Conservation (phyloP, 345 rosid species). For the Laguncularia racemosa region DNA sequence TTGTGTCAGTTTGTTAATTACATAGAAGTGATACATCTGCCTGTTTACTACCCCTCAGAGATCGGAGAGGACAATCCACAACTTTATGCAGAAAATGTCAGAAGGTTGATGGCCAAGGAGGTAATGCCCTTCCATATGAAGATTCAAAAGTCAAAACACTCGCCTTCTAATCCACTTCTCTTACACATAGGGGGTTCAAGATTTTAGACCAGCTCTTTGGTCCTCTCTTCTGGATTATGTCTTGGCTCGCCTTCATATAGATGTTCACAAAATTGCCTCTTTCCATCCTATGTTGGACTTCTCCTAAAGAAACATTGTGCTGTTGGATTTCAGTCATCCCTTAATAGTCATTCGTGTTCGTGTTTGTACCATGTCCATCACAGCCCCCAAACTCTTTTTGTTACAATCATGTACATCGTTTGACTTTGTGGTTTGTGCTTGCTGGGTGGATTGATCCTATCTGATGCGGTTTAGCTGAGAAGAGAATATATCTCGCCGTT, state of each 20-base stretch:
- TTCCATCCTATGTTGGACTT: too few species aligned
- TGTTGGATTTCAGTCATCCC: too few species aligned
- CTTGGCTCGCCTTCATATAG: too few species aligned
- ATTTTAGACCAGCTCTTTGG: too few species aligned
- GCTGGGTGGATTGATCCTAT: slow-evolving; percentile 69
- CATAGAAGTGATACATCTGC: slow-evolving; percentile 64
- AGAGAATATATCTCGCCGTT: slow-evolving; percentile 84
- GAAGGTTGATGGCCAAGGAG: slow-evolving; percentile 78
- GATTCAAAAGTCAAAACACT: not conserved
- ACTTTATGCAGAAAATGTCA: slow-evolving; percentile 68
- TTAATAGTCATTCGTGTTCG: too few species aligned
- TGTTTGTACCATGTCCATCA: too few species aligned
- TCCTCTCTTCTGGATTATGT: too few species aligned
- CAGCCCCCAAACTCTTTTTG: too few species aligned
- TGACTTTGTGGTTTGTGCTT: slow-evolving; percentile 11
- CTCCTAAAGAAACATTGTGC: too few species aligned
- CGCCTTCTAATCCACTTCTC: not conserved
- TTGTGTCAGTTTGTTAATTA: slow-evolving; percentile 80
- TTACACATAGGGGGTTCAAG: too few species aligned
- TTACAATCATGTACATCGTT: too few species aligned
- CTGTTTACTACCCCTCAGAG: slow-evolving; percentile 79
- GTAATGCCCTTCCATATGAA: slow-evolving; percentile 21
- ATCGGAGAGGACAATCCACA: slow-evolving; percentile 85
- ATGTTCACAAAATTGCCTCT: too few species aligned
- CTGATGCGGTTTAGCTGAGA: slow-evolving; percentile 87